Percentiles rank a stretch among this genome's conserved stretches.
These are phyloP conservation scores for Apiospora hydei DNA, from an alignment of 2,329 filamentous ascomycete species.

Conservation along the genomic window DNA sequence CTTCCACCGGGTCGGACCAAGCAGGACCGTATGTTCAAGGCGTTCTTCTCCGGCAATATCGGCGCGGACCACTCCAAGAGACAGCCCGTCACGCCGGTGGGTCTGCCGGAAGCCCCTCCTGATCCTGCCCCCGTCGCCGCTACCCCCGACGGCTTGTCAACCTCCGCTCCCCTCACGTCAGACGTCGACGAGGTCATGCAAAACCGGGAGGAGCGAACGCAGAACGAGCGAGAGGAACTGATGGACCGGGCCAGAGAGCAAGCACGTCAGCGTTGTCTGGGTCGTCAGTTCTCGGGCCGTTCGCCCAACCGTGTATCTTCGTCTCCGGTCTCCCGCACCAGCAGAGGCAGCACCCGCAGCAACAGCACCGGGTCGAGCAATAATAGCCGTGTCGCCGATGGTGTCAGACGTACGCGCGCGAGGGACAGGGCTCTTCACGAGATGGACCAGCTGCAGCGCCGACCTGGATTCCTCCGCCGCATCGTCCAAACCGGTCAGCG, in stretches of 20 bases:
- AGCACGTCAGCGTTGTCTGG: too few species aligned
- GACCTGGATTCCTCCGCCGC: not conserved
- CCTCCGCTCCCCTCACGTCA: too few species aligned
- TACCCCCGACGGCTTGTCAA: too few species aligned
- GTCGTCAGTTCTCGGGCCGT: too few species aligned
- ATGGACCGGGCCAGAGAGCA: not conserved
- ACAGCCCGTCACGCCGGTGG: not conserved
- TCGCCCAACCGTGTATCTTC: not conserved
- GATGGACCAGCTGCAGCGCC: not conserved
- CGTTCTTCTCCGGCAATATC: not conserved
- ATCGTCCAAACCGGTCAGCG: not conserved
- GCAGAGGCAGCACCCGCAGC: not conserved
- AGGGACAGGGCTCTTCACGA: not conserved
- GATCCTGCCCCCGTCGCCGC: too few species aligned
- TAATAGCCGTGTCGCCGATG: not conserved
- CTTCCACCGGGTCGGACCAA: not conserved
- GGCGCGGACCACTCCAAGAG: not conserved
- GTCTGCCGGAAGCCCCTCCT: too few species aligned
- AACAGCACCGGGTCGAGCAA: not conserved
- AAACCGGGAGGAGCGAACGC: too few species aligned
- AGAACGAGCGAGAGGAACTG: not conserved
- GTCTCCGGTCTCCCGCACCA: not conserved
- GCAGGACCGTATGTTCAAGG: not conserved
- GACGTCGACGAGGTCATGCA: not conserved
- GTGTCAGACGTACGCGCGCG: too few species aligned